Evolutionary conservation across 2,329 filamentous ascomycete species (phyloP).

Genomic region (Paecilomyces fulvus): DNA sequence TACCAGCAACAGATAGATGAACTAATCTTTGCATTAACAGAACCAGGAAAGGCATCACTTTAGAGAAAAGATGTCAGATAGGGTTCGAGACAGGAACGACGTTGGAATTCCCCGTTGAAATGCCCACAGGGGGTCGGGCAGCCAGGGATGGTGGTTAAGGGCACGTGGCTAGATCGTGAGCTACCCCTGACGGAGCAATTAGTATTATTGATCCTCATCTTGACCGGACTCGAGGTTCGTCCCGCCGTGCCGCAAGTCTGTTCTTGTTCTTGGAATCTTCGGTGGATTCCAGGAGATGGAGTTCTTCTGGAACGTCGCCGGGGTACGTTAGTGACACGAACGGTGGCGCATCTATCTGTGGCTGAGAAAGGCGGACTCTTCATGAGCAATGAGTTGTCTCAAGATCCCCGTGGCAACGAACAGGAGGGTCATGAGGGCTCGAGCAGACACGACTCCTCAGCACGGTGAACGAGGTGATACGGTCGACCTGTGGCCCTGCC

Average conservation of each 20-base stretch:
- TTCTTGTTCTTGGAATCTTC: neutral
- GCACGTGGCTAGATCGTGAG: too few relatives aligned
- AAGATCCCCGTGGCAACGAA: neutral
- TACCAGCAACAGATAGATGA: too few relatives aligned
- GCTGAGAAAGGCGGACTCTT: neutral
- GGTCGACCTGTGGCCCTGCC: neutral
- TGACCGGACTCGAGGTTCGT: neutral
- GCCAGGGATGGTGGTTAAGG: too few relatives aligned
- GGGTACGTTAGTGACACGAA: neutral
- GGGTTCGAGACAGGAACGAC: too few relatives aligned
- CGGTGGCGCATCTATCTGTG: neutral
- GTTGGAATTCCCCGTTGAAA: too few relatives aligned
- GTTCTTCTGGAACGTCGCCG: neutral
- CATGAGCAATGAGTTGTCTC: neutral
- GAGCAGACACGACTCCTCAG: neutral
- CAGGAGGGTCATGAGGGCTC: neutral
- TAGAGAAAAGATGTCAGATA: too few relatives aligned
- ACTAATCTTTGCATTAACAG: too few relatives aligned
- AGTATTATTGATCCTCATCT: too few relatives aligned
- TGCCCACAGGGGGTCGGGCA: too few relatives aligned
- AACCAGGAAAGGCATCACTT: too few relatives aligned
- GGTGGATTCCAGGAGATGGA: neutral
- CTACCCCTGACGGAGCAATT: too few relatives aligned
- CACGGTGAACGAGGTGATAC: neutral
- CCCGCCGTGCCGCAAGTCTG: neutral